phyloP scores from a whole-genome alignment of 345 rosid species.

The Kandelia obovata region DNA sequence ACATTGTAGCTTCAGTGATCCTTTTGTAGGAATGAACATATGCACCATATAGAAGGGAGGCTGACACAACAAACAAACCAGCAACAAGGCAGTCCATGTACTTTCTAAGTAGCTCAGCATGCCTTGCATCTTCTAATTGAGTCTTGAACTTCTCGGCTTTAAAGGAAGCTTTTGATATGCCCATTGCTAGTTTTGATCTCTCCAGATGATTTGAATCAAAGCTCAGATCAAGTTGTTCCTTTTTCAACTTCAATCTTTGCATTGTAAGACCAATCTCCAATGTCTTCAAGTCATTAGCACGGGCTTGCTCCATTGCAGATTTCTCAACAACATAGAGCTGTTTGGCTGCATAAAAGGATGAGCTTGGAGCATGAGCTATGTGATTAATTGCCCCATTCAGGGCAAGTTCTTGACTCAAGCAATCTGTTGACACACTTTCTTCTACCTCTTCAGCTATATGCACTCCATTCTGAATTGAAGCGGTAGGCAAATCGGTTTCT shows the following conservation, averaged over 20 bases:
- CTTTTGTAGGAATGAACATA: constrained; percentile 58
- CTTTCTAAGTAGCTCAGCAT: constrained; percentile 57
- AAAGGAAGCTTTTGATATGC: constrained; percentile 61
- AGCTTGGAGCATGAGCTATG: constrained; percentile 32
- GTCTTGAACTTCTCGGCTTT: constrained; percentile 69
- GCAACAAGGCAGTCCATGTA: constrained; percentile 77
- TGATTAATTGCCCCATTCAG: constrained; percentile 35
- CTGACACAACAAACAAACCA: constrained; percentile 58
- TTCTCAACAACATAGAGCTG: constrained; percentile 41
- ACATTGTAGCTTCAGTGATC: constrained; percentile 64
- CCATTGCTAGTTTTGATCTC: constrained; percentile 69
- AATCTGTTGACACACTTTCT: constrained; percentile 22
- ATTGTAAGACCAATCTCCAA: constrained; percentile 51
- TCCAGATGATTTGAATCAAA: constrained; percentile 53
- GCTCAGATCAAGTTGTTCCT: constrained; percentile 47
- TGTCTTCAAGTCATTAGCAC: constrained; percentile 70
- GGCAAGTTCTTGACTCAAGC: constrained; percentile 38
- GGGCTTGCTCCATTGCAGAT: constrained; percentile 56
- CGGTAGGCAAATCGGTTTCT: constrained; percentile 28
- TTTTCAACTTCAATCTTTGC: constrained; percentile 48
- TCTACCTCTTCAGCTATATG: constrained; percentile 35
- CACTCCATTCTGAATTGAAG: constrained; percentile 22
- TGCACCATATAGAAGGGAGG: constrained; percentile 53
- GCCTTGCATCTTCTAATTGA: constrained; percentile 59
- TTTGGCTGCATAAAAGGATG: constrained; percentile 19